Evolutionary conservation across 805 yeast genomes (phyloP).

Genomic region (Saccharomycopsis sp.): DNA sequence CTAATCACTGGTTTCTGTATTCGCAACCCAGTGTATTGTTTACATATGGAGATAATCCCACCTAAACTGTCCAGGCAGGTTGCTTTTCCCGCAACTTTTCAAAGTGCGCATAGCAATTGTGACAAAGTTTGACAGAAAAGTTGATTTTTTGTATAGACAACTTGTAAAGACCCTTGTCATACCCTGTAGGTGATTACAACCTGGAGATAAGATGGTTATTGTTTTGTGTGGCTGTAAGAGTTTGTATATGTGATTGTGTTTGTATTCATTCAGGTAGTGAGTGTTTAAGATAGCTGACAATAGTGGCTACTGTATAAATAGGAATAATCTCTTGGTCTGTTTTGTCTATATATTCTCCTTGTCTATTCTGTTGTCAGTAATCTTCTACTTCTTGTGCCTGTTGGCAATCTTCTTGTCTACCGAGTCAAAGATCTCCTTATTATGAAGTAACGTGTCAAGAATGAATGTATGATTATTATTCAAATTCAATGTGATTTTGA

Average conservation of each 20-base stretch:
- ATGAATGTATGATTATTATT: conserved; percentile 57
- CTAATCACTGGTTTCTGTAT: neutral
- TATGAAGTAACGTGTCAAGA: conserved; percentile 50
- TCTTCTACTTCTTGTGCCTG: neutral
- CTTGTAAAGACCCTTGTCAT: too few relatives aligned
- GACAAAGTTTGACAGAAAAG: neutral
- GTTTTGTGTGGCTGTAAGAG: too few relatives aligned
- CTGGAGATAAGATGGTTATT: too few relatives aligned
- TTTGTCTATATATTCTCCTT: neutral
- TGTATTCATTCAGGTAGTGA: too few relatives aligned
- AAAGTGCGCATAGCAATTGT: neutral
- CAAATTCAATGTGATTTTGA: conserved; percentile 37
- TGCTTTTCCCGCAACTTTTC: neutral
- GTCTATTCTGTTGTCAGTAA: neutral
- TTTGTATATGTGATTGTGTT: too few relatives aligned
- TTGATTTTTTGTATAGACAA: too few relatives aligned
- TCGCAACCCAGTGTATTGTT: neutral
- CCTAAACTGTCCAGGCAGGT: neutral
- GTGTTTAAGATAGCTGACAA: too few relatives aligned
- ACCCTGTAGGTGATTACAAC: neutral
- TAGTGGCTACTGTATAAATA: too few relatives aligned
- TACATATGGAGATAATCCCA: neutral
- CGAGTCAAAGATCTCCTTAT: conserved; percentile 40
- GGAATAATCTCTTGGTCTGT: too few relatives aligned
- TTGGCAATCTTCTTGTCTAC: conserved; percentile 30